Conservation (phyloP, 768 basidiomycete species). For the Lentinus tigrinus region DNA sequence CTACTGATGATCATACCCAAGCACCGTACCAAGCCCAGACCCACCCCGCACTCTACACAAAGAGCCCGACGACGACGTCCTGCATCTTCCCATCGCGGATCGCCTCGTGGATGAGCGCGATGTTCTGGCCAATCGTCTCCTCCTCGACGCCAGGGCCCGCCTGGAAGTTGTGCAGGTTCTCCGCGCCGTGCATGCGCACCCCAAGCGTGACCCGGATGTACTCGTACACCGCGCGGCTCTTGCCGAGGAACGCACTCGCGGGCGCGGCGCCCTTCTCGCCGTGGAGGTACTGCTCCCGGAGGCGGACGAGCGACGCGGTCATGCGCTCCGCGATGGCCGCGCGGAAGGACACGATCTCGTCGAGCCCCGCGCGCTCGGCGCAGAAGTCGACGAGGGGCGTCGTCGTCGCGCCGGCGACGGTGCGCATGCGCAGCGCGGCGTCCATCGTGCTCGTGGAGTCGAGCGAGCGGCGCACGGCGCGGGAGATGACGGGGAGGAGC, state of each 20-base stretch:
- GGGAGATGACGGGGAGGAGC: slow-evolving; percentile 39
- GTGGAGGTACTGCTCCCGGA: slow-evolving; percentile 56
- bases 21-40: not conserved
- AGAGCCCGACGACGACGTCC: slow-evolving; percentile 52
- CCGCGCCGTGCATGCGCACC: slow-evolving; percentile 78
- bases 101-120: slow-evolving; percentile 77
- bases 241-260: slow-evolving; percentile 64
- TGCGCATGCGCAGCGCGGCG: slow-evolving; percentile 63
- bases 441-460: slow-evolving; percentile 76
- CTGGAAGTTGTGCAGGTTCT: slow-evolving; percentile 62
- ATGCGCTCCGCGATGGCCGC: slow-evolving; percentile 48
- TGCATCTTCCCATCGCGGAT: slow-evolving; percentile 72
- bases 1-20: too few species aligned
- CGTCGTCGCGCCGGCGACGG: slow-evolving; percentile 62
- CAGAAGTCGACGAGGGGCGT: slow-evolving; percentile 65
- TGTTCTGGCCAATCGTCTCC: slow-evolving; percentile 65
- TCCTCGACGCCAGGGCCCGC: slow-evolving; percentile 69
- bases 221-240: slow-evolving; percentile 72
- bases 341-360: slow-evolving; percentile 53
- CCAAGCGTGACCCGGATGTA: slow-evolving; percentile 71
- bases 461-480: slow-evolving; percentile 49
- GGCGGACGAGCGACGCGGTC: slow-evolving; percentile 42
- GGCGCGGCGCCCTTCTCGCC: slow-evolving; percentile 63
- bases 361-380: slow-evolving; percentile 22
- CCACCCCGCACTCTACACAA: slow-evolving; percentile 25